Conservation (phyloP, 2,329 filamentous ascomycete species). For the Fusarium aywerte region DNA sequence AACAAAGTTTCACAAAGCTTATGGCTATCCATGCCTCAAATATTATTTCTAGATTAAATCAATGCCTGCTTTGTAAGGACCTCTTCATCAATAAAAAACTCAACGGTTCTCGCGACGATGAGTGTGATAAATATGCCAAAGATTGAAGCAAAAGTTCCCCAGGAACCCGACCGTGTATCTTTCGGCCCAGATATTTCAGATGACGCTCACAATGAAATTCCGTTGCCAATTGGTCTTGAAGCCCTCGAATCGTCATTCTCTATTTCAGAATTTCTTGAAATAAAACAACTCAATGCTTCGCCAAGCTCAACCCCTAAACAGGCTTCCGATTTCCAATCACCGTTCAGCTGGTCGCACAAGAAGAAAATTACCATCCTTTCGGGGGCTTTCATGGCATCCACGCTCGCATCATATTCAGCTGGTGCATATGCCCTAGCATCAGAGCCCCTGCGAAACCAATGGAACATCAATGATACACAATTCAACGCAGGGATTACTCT, state of each 20-base stretch:
- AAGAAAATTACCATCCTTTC: slow-evolving; percentile 36
- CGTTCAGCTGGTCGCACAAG: slow-evolving; percentile 26
- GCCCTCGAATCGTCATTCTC: slow-evolving; percentile 12
- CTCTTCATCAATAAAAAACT: accelerated
- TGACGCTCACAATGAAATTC: not conserved
- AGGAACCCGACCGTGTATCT: not conserved
- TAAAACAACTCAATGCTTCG: not conserved
- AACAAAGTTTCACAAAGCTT: not conserved
- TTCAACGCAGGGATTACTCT: slow-evolving; percentile 70
- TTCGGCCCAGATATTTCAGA: not conserved
- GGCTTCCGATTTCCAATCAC: not conserved
- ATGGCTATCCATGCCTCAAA: not conserved
- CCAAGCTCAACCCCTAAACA: not conserved
- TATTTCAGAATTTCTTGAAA: not conserved
- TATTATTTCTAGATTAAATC: not conserved
- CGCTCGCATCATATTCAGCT: slow-evolving; percentile 71
- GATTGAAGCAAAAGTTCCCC: not conserved
- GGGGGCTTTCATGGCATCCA: slow-evolving; percentile 57
- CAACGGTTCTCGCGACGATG: not conserved
- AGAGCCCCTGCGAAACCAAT: slow-evolving; percentile 64
- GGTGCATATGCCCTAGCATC: slow-evolving; percentile 71
- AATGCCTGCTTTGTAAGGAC: not conserved
- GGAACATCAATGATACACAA: slow-evolving; percentile 66
- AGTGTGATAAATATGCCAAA: not conserved
- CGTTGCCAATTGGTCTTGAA: slow-evolving; percentile 3